phyloP scores from a whole-genome alignment of 768 basidiomycete species.

The Kwoniella sp. region DNA sequence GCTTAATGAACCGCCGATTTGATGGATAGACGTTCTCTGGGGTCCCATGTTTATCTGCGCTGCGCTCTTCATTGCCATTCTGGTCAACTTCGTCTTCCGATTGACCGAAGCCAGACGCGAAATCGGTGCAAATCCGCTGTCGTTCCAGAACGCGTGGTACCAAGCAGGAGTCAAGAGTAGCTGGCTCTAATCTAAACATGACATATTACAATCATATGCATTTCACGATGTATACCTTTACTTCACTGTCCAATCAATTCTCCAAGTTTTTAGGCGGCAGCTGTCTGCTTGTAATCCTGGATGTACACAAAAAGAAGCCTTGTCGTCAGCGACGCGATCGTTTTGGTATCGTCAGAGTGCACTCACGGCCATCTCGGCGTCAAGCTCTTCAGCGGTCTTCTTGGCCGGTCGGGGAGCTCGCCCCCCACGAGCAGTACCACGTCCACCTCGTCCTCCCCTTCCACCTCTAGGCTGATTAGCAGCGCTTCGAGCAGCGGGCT shows the following conservation, averaged over 20 bases:
- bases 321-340: too few relatives aligned
- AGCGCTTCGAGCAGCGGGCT: slow-evolving; percentile 56
- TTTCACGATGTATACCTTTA: slow-evolving; percentile 15
- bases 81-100: slow-evolving; percentile 62
- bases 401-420: slow-evolving; percentile 48
- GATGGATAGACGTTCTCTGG: slow-evolving; percentile 67
- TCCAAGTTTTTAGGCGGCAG: slow-evolving; percentile 16
- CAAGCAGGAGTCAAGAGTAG: slow-evolving; percentile 22
- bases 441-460: slow-evolving; percentile 58
- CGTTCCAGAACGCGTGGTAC: slow-evolving; percentile 40
- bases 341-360: neutral
- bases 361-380: slow-evolving; percentile 96
- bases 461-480: slow-evolving; percentile 32
- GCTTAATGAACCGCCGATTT: neutral
- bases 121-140: slow-evolving; percentile 41
- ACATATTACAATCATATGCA: slow-evolving; percentile 11
- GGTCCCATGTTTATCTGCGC: slow-evolving; percentile 83
- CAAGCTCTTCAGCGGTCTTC: slow-evolving; percentile 86
- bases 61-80: slow-evolving; percentile 80
- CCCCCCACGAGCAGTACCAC: slow-evolving; percentile 19
- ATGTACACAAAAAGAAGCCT: neutral
- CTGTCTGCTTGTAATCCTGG: slow-evolving; percentile 42
- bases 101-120: slow-evolving; percentile 34
- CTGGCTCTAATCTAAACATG: slow-evolving; percentile 14
- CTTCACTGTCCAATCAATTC: neutral